These are phyloP conservation scores for Penicillium sp. DNA, from an alignment of 2,329 filamentous ascomycete genomes.

Conservation along the genomic window DNA sequence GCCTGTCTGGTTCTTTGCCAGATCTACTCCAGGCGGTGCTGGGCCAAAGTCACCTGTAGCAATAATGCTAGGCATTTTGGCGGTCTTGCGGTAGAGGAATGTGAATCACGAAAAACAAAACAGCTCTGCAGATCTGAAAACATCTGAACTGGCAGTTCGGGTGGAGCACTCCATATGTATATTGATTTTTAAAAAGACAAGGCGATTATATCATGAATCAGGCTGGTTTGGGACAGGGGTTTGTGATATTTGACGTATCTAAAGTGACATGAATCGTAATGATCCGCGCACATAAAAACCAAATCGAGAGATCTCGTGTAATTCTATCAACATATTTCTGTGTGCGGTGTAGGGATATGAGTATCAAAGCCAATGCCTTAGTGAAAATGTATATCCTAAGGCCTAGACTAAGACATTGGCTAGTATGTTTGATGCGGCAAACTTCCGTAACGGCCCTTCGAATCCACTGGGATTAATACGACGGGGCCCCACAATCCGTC, in stretches of 20 bases:
- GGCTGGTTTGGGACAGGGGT: neutral
- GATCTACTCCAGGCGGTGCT: neutral
- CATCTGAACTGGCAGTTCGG: too few relatives aligned
- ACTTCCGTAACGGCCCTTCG: too few relatives aligned
- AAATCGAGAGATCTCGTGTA: too few relatives aligned
- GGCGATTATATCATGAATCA: neutral
- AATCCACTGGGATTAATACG: too few relatives aligned
- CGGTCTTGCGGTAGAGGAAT: neutral
- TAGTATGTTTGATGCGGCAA: too few relatives aligned
- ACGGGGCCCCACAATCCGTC: too few relatives aligned
- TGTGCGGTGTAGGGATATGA: too few relatives aligned
- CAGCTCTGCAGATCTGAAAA: neutral
- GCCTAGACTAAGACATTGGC: too few relatives aligned
- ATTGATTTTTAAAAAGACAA: neutral
- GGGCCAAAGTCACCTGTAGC: neutral
- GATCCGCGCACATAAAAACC: too few relatives aligned
- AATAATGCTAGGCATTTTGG: neutral
- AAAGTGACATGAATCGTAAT: neutral
- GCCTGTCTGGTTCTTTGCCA: neutral
- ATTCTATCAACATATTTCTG: too few relatives aligned
- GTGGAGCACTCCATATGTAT: neutral
- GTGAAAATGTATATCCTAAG: too few relatives aligned
- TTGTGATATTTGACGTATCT: neutral
- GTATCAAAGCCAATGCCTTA: too few relatives aligned
- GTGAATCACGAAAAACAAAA: neutral